phyloP scores from a whole-genome alignment of 2,329 filamentous ascomycete genomes.

The Paecilomyces sp. region DNA sequence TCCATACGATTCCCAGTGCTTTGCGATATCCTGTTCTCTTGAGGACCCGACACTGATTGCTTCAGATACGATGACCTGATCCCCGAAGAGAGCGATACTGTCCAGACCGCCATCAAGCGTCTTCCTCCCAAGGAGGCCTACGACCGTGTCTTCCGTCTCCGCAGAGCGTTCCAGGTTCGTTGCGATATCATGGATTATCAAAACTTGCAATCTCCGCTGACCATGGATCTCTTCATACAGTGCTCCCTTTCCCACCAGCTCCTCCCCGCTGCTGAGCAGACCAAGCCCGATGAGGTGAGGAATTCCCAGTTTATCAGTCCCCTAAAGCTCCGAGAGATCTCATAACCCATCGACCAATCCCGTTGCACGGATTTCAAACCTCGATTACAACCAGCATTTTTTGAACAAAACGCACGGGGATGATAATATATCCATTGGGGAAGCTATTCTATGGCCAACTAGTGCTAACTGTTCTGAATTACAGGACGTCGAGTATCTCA shows the following conservation, averaged over 20 bases:
- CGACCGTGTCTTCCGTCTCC: conserved; percentile 95
- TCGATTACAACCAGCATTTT: conserved; percentile 11
- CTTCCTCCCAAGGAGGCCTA: conserved; percentile 85
- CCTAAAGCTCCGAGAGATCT: not conserved
- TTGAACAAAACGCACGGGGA: conserved; percentile 1
- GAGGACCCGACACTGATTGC: conserved; percentile 2
- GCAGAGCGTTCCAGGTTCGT: conserved; percentile 81
- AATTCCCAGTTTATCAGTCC: conserved; percentile 6
- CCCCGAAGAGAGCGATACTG: conserved; percentile 80
- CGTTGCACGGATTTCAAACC: conserved; percentile 25
- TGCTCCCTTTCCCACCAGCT: conserved; percentile 60
- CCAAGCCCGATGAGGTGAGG: conserved; percentile 59
- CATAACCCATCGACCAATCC: conserved; percentile 24
- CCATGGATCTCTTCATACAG: conserved; percentile 32
- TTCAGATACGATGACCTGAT: conserved; percentile 87
- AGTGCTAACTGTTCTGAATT: conserved; percentile 14
- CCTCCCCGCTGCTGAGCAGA: conserved; percentile 59
- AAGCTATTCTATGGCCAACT: not conserved
- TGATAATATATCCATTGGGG: not conserved
- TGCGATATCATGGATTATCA: not conserved
- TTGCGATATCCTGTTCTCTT: not conserved
- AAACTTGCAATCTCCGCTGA: conserved; percentile 4
- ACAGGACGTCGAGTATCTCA: conserved; percentile 61
- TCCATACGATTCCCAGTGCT: not conserved
- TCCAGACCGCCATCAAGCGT: conserved; percentile 83